A percentile compares a stretch with the other conserved stretches of the same genome.
These are phyloP conservation scores for Oryza longistaminata DNA, from an alignment of 176 grass and related monocot species.

Conservation along the genomic window DNA sequence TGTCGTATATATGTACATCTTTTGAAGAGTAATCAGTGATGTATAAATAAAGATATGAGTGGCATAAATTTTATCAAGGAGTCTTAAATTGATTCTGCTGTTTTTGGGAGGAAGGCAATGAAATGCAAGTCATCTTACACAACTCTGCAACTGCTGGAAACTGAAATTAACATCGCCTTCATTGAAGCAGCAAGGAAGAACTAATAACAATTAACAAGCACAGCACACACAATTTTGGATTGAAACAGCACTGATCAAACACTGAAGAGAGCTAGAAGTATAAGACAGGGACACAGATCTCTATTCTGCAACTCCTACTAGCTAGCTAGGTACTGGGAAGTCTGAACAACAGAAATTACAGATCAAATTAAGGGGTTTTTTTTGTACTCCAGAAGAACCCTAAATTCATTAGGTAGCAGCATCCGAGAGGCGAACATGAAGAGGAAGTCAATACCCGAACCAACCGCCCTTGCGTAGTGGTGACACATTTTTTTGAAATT, in stretches of 20 bases:
- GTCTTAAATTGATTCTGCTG: not conserved
- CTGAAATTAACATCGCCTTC: not conserved
- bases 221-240: constrained; percentile 25
- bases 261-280: constrained; percentile 22
- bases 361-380: constrained; percentile 36
- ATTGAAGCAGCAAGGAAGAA: not conserved
- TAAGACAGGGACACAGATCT: constrained; percentile 25
- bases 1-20: not conserved
- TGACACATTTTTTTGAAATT: constrained; percentile 42
- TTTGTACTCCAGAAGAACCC: constrained; percentile 50
- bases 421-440: constrained; percentile 45
- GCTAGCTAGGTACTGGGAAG: constrained; percentile 3
- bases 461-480: constrained; percentile 90
- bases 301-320: constrained; percentile 36
- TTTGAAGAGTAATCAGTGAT: not conserved
- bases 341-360: constrained; percentile 47
- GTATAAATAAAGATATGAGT: constrained; percentile 9
- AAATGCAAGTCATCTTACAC: not conserved
- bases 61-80: not conserved
- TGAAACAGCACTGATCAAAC: constrained; percentile 16
- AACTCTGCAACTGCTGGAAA: not conserved
- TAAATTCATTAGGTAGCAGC: constrained; percentile 39
- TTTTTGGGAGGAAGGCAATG: not conserved
- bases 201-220: not conserved
- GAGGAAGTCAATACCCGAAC: constrained; percentile 99